phyloP scores from a whole-genome alignment of 345 rosid species.

The Heritiera fomes region DNA sequence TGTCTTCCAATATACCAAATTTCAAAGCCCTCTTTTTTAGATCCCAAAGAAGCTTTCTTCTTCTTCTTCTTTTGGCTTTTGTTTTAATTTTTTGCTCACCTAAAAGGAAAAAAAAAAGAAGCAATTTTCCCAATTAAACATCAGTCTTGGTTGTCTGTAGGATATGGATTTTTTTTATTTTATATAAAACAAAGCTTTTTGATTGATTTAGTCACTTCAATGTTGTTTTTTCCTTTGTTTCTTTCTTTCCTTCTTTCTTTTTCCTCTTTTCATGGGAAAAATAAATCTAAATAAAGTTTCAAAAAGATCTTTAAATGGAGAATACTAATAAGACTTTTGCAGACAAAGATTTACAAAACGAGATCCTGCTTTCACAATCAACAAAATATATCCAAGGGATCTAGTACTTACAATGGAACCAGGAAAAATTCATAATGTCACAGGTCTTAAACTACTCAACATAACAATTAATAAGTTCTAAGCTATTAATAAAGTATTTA shows the following conservation, averaged over 20 bases:
- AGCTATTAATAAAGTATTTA: no score
- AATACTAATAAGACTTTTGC: neutral
- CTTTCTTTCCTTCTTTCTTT: neutral
- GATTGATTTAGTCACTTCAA: slow-evolving; percentile 6
- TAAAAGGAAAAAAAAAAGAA: no score
- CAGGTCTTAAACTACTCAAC: neutral
- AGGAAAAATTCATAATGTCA: neutral
- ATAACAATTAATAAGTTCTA: no score
- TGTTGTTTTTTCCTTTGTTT: neutral
- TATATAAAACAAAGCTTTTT: neutral
- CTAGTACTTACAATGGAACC: neutral
- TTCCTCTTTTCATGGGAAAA: neutral
- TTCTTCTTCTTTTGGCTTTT: neutral
- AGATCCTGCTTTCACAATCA: neutral
- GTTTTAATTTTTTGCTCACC: no score
- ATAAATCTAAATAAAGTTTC: neutral
- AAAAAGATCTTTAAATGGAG: neutral
- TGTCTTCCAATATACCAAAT: slow-evolving; percentile 16
- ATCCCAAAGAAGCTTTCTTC: slow-evolving; percentile 4
- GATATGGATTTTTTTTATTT: neutral
- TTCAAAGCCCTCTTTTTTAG: neutral
- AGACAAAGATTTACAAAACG: neutral
- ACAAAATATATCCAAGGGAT: neutral
- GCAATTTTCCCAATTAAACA: neutral
- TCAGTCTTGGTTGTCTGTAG: neutral